Evolutionary conservation across 1,139 yeast genomes (phyloP), one percentile per base, ranked within the genome.

Genomic region (Diutina ranongensis): DNA sequence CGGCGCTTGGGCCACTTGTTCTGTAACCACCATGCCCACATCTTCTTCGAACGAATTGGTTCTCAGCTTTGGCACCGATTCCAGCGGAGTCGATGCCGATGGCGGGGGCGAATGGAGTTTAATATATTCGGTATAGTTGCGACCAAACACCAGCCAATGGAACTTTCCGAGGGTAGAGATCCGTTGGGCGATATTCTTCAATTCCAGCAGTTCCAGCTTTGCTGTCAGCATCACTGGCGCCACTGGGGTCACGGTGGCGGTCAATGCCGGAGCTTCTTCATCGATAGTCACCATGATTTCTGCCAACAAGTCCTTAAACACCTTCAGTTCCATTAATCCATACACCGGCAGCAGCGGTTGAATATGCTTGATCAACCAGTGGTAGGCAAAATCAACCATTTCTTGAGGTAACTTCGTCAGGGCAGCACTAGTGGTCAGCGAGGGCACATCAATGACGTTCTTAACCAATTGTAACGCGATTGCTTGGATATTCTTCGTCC

Each of bases 271-370:
- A 16, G 47, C 44, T 16, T 49, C 46, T 40, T 48, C 13, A 45
- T 46, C 44, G 21, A 46, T 49, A 34, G 45, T 47, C 40, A 45
- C 35, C 34, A 56, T 51, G 34, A 68, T 63, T 48, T 67, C 69
- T 3, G 61, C 60, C 40, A 64, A 60, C 48, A 78, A 65, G 49
- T 68, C 72, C 49, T 73, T 73, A 60, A 82, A 80, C 20, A 80
- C 69, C 51, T 80, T 78, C 45, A 72, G 71, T 63, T 87, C 96
- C 73, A 87, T 71, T 46, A 86, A 71, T 13, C 83, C 81, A 61
- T 87, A 87, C 41, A 87, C 83, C 47, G 77, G 79, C n/a, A 92
- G 80, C 51, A 68, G 68, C 44, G 95, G 95, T 61, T 85, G 95
- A 21, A 88, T 82, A 61, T 87, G 95, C 57, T 83, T 83, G 46